Conservation (phyloP, 176 grass and related monocot genomes). For the Neostapfia colusana region DNA sequence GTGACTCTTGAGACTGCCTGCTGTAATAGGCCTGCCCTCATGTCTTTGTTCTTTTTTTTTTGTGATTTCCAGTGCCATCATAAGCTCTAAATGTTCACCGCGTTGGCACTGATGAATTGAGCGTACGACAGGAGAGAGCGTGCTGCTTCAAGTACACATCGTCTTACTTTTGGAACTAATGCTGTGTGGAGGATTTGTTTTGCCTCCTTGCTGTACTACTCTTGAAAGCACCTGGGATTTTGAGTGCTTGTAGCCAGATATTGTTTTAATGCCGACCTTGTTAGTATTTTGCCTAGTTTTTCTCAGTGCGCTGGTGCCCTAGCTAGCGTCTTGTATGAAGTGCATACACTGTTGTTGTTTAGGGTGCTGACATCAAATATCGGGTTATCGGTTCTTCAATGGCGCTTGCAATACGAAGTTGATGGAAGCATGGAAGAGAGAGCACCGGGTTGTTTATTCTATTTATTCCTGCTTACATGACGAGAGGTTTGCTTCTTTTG, state of each 20-base stretch:
- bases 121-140: background rate
- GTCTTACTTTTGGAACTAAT: conserved; percentile 3
- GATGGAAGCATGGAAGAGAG: too few relatives aligned
- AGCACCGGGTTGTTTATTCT: too few relatives aligned
- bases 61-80: conserved; percentile 39
- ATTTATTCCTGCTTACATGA: too few relatives aligned
- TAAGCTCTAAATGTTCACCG: background rate
- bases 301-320: too few relatives aligned
- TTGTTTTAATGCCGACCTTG: background rate
- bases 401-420: too few relatives aligned
- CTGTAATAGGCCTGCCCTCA: background rate
- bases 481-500: too few relatives aligned
- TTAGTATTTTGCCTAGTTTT: conserved; percentile 3
- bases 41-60: background rate
- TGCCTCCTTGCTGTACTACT: conserved; percentile 18
- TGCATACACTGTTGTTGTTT: too few relatives aligned
- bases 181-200: conserved; percentile 18
- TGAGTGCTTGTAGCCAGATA: conserved; percentile 10
- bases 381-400: too few relatives aligned
- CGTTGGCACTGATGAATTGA: background rate
- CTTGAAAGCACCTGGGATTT: background rate
- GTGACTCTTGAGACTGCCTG: fast-evolving
- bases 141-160: background rate
- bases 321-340: too few relatives aligned
- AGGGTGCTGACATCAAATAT: too few relatives aligned